A percentile compares a stretch with the other conserved stretches of the same genome.
These are phyloP conservation scores for Candida chauliodis DNA, from an alignment of 805 yeast genomes.

Conservation along the genomic window DNA sequence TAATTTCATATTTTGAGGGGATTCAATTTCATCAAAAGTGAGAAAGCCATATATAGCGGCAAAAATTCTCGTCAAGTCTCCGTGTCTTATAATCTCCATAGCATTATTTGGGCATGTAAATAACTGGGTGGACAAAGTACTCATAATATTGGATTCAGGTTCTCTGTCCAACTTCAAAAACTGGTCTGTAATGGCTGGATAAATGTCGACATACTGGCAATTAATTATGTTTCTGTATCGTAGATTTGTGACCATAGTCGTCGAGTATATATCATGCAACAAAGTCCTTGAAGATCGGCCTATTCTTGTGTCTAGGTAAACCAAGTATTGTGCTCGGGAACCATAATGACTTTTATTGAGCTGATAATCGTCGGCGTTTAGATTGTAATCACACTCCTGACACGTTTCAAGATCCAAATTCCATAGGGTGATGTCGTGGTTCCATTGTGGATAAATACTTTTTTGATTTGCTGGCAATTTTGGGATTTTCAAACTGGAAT, in stretches of 20 bases:
- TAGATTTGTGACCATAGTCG: slow-evolving; percentile 59
- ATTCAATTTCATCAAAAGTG: slow-evolving; percentile 47
- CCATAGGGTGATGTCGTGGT: slow-evolving; percentile 43
- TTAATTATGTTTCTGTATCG: slow-evolving; percentile 57
- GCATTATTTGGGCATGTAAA: slow-evolving; percentile 88
- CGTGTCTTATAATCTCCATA: slow-evolving; percentile 55
- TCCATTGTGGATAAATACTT: slow-evolving; percentile 31
- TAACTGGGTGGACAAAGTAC: slow-evolving; percentile 75
- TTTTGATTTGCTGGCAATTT: slow-evolving; percentile 20
- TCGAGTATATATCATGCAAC: slow-evolving; percentile 62
- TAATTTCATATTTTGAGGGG: slow-evolving; percentile 41
- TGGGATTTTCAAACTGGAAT: slow-evolving; percentile 35
- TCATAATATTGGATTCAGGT: slow-evolving; percentile 76
- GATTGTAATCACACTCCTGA: slow-evolving; percentile 46
- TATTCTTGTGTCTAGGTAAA: slow-evolving; percentile 66
- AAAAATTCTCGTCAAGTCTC: slow-evolving; percentile 59
- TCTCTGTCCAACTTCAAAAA: slow-evolving; percentile 77
- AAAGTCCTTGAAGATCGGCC: slow-evolving; percentile 60
- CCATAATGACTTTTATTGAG: slow-evolving; percentile 33
- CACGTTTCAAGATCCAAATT: slow-evolving; percentile 40
- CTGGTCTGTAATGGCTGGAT: slow-evolving; percentile 70
- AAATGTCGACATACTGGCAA: slow-evolving; percentile 79
- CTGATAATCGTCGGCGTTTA: slow-evolving; percentile 23
- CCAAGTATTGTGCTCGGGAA: slow-evolving; percentile 56
- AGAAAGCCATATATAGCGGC: slow-evolving; percentile 63